phyloP scores from a whole-genome alignment of 441 rosid genomes.

The Erysimum cheiri region DNA sequence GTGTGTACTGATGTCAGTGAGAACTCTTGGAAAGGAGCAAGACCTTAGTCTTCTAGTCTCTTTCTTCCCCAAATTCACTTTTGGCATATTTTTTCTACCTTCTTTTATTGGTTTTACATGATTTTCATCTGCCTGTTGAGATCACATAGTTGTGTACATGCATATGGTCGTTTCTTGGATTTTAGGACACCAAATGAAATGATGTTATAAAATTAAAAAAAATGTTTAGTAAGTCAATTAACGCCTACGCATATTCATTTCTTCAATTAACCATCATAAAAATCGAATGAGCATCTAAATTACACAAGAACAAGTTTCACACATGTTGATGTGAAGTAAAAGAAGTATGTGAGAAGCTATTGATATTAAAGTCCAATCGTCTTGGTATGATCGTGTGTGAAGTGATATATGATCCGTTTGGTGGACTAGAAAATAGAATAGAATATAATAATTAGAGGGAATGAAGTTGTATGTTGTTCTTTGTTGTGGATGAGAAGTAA shows the following conservation, averaged over 20 bases:
- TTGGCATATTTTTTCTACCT: not conserved
- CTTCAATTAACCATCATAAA: slow-evolving; percentile 8
- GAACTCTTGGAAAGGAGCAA: slow-evolving; percentile 38
- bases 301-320: not conserved
- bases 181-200: slow-evolving; percentile 32
- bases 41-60: slow-evolving; percentile 28
- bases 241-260: slow-evolving; percentile 4
- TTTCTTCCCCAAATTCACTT: slow-evolving; percentile 26
- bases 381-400: not conserved
- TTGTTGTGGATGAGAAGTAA: slow-evolving; percentile 31
- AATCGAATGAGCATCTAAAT: slow-evolving; percentile 21
- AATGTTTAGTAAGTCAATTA: not conserved
- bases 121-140: slow-evolving; percentile 33
- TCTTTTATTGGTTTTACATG: slow-evolving; percentile 16
- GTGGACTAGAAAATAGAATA: slow-evolving; percentile 4
- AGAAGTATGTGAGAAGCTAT: not conserved
- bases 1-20: slow-evolving; percentile 39
- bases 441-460: slow-evolving; percentile 5
- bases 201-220: not conserved
- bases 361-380: not conserved
- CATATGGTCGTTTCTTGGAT: slow-evolving; percentile 31
- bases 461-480: slow-evolving; percentile 13
- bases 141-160: slow-evolving; percentile 41
- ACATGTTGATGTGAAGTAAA: not conserved
- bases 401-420: slow-evolving; percentile 13